Base-by-base conservation (phyloP, 176 grass and related monocot species). In the Cenchrus americanus region DNA sequence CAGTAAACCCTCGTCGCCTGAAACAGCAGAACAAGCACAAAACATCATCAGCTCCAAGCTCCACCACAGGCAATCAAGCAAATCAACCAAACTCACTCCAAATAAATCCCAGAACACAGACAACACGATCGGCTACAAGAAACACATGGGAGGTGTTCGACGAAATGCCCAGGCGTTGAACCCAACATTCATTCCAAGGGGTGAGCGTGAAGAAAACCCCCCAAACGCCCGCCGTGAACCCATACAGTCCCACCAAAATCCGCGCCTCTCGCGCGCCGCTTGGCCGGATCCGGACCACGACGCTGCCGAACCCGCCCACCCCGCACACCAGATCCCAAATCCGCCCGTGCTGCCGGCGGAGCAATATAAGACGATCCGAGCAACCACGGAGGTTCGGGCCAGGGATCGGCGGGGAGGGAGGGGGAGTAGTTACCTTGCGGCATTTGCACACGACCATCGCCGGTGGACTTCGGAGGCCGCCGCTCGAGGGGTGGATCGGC, bases 401-500 rank as follows among this genome's bases (percentile, higher is more conserved):
- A 42, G 59, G 19, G 18, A 49, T 75, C 52, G 48, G 46, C 49
- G 23, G 57, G 47, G 57, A 47, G 23, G 14, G 22, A 32, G 34
- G 34, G 18, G 5, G 48, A 83, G 27, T 66, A 83, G 27, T 66
- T 87, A 99, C 96, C 96, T 99, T 99, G 91, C 93, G 96, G 86
- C 96, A 99, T 92, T 92, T 99, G 89, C 96, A 99, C 63, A 99
- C 96, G 86, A 99, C 96, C 96, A 99, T 99, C 66, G 85, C 80
- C 49, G 27, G 78, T 41, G n/a, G 52, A 74, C 18, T 24, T 66
- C 62, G 47, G 62, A 67, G 54, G 69, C 69, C 67, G 50, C 34
- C 47, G 47, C 12, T 63, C 43, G 55, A 22, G 41, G 21, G 78
- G 78, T 23, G 59, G 84, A 73, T 79, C 66, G 58, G 54, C 13